A percentile compares a stretch with the other conserved stretches of the same genome.
Conservation (phyloP, 2,329 filamentous ascomycete genomes). For the Pestalotiopsis sp. region DNA sequence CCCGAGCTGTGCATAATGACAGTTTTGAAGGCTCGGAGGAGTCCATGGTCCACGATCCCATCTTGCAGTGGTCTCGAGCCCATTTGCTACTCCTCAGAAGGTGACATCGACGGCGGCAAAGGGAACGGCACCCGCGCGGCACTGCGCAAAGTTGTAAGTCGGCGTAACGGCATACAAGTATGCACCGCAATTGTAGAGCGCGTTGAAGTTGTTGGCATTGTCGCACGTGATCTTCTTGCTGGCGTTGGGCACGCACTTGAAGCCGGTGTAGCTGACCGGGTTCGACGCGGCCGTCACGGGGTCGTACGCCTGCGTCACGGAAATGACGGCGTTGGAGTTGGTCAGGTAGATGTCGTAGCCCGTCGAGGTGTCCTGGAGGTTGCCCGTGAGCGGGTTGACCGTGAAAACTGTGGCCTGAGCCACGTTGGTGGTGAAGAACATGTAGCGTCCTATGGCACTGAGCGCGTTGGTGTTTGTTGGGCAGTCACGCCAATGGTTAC, state of each 20-base stretch:
- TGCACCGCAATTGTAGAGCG: neutral
- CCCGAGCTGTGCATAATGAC: too few species aligned
- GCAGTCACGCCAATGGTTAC: conserved; percentile 81
- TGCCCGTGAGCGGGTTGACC: neutral
- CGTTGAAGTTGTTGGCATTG: neutral
- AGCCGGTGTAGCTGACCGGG: neutral
- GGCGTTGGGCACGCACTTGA: neutral
- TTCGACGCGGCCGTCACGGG: neutral
- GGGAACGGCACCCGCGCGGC: too few species aligned
- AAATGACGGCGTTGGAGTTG: neutral
- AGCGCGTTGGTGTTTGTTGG: conserved; percentile 85
- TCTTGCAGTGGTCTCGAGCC: neutral
- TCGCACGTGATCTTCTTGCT: neutral
- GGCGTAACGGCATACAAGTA: neutral
- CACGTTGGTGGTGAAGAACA: neutral
- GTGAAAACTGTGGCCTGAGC: neutral
- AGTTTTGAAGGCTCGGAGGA: too few species aligned
- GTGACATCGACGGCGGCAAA: neutral
- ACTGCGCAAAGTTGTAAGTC: neutral
- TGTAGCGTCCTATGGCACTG: conserved; percentile 67
- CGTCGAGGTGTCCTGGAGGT: neutral
- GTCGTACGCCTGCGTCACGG: neutral
- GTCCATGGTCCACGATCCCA: neutral
- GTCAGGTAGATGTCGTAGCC: neutral
- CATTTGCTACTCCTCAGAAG: neutral